Percentiles rank a stretch among this genome's conserved stretches.
Conservation (phyloP, 1,284 basidiomycete genomes). For the Puccinia sorghi region DNA sequence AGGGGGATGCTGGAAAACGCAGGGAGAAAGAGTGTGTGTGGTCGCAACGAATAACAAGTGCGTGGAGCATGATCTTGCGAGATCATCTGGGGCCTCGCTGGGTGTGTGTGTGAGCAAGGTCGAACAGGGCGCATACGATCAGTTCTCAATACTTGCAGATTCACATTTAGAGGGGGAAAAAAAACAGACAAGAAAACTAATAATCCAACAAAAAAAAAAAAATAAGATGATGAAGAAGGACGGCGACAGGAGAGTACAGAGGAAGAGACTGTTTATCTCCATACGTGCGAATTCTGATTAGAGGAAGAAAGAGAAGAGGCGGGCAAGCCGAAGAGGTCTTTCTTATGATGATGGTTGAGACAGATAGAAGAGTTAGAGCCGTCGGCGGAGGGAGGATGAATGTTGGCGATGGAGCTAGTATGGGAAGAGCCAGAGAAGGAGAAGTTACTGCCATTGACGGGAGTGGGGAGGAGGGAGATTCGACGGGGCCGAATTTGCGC, state of each 20-base stretch:
- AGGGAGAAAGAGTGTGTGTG: too few relatives aligned
- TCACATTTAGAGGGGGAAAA: not conserved
- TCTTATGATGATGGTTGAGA: conserved; percentile 1
- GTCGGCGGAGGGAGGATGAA: not conserved
- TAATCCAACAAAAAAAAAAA: not conserved
- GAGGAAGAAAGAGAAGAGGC: not conserved
- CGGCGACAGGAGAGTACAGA: not conserved
- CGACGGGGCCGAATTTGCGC: not conserved
- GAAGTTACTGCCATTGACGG: conserved; percentile 17
- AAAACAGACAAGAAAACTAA: not conserved
- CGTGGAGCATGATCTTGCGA: too few relatives aligned
- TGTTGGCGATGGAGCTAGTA: not conserved
- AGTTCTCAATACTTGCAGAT: too few relatives aligned
- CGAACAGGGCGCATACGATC: too few relatives aligned
- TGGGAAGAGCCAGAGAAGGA: not conserved
- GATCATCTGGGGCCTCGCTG: too few relatives aligned
- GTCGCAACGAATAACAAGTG: too few relatives aligned
- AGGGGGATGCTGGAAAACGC: too few relatives aligned
- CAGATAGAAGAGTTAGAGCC: not conserved
- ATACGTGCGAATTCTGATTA: conserved; percentile 1
- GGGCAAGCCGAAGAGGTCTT: not conserved
- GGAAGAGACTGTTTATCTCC: not conserved
- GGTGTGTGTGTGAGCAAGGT: too few relatives aligned
- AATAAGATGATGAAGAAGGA: not conserved
- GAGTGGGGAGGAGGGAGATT: conserved; percentile 12